Evolutionary conservation across 1,139 yeast genomes (phyloP), one percentile per base, ranked within the genome.

Genomic region (Tardiomyces depauwii): DNA sequence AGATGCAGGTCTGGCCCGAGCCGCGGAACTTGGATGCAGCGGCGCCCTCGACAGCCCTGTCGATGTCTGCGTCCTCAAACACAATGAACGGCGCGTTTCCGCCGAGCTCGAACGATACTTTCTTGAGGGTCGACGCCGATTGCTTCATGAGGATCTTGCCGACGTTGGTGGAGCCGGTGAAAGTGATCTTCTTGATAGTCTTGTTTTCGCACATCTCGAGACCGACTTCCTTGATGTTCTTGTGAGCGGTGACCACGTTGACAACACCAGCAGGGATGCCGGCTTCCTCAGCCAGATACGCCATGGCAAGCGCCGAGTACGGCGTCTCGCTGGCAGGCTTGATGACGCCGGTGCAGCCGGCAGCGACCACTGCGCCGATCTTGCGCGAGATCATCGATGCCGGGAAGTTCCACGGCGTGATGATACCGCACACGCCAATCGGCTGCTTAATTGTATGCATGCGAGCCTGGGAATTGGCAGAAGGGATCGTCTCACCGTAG

Each of bases 341-440:
- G 50, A 89, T 72, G 12, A 89, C 89, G 2, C 86, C 72, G 1
- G 97, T 82, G 65, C 96, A 89, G 1, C 97, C 97, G 10, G 93
- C 89, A 16, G 96, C 96, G 18, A 87, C 59, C 1, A 95, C 95
- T 27, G 96, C 95, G 27, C 87, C 96, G 44, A 84, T 74, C 64
- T 89, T 89, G 56, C 97, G 74, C 1, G 96, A 78, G 51, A 89
- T 85, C 97, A 89, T 89, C 5, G 96, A 94, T 45, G 82, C 72
- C 16, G 97, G 97, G 68, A 89, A 89, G 65, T 89, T 89, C 96
- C 96, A 89, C 18, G 97, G 97, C 3, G 96, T 86, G 55, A 89
- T 72, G 50, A 89, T 78, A 27, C 95, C 96, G 57, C 91, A 86
- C 1, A 86, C 95, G 18, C 96, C 96, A 45, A 89, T 74, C 14